Conservation (phyloP, 176 grass and related monocot species). For the Aegilops umbellulata region DNA sequence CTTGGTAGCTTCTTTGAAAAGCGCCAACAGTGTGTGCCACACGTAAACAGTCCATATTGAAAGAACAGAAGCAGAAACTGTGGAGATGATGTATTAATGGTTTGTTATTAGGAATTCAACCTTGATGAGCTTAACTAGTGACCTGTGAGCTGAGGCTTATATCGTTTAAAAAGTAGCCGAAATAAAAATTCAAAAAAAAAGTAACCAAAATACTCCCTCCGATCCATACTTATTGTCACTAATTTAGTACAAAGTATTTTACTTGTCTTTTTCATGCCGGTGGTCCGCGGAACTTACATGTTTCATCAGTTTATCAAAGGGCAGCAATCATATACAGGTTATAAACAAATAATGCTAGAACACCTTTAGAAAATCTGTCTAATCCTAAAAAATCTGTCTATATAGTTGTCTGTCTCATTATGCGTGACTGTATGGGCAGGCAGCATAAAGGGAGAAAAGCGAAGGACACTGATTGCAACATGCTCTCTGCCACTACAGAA, state of each 20-base stretch:
- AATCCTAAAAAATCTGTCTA: not conserved
- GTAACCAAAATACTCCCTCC: not conserved
- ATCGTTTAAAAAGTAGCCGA: too few species aligned
- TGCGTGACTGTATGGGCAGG: slow-evolving; percentile 32
- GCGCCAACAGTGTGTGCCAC: too few species aligned
- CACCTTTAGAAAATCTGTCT: slow-evolving; percentile 16
- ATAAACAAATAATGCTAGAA: slow-evolving; percentile 8
- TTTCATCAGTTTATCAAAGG: not conserved
- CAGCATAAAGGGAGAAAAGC: slow-evolving; percentile 22
- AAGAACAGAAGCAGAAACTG: not conserved
- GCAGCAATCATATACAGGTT: not conserved
- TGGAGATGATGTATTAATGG: not conserved
- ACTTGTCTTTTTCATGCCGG: slow-evolving; percentile 3
- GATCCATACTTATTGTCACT: too few species aligned
- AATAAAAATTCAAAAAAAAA: too few species aligned
- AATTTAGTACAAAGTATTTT: not conserved
- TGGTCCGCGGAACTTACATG: not conserved
- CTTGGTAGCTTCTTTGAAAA: too few species aligned
- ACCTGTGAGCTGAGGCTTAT: not conserved
- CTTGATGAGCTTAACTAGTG: not conserved
- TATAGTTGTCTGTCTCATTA: slow-evolving; percentile 11
- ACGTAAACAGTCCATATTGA: not conserved
- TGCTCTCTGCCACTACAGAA: slow-evolving; percentile 15
- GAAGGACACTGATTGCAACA: not conserved
- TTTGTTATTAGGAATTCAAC: too few species aligned